Evolutionary conservation across 805 yeast species (phyloP).

Genomic region (Ogataea nitratoaversa): DNA sequence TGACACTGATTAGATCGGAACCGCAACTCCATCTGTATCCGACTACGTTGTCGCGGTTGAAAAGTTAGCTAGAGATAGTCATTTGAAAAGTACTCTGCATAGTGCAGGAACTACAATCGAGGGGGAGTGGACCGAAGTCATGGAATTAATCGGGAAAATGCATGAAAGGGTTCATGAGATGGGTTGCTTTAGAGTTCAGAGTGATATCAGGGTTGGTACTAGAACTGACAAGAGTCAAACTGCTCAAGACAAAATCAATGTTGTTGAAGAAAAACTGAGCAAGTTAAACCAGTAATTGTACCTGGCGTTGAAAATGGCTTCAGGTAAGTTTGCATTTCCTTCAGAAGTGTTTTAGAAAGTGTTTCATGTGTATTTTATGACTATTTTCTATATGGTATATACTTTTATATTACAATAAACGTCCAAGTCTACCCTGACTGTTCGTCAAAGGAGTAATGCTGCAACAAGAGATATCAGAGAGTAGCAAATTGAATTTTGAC

Average conservation of each 20-base stretch:
- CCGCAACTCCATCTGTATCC: conserved; percentile 72
- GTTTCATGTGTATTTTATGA: too few relatives aligned
- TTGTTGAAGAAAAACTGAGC: conserved; percentile 52
- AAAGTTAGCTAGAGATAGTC: conserved; percentile 54
- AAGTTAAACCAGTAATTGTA: too few relatives aligned
- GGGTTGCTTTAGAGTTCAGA: conserved; percentile 77
- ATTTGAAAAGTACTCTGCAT: conserved; percentile 66
- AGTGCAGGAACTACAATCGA: conserved; percentile 87
- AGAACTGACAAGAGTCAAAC: conserved; percentile 71
- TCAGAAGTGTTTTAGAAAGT: too few relatives aligned
- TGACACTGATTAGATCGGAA: conserved; percentile 63
- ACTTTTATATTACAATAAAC: too few relatives aligned
- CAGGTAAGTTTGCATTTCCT: too few relatives aligned
- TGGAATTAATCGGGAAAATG: conserved; percentile 69
- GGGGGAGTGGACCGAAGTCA: conserved; percentile 92
- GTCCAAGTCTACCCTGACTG: too few relatives aligned
- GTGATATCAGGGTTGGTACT: conserved; percentile 84
- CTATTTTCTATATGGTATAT: too few relatives aligned
- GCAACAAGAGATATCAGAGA: not conserved
- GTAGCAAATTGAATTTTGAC: not conserved
- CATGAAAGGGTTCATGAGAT: conserved; percentile 68
- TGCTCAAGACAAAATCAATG: conserved; percentile 67
- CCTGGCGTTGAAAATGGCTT: too few relatives aligned
- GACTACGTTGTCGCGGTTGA: conserved; percentile 75
- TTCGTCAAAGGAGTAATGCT: too few relatives aligned